Evolutionary conservation across 768 basidiomycete species (phyloP).

Genomic region (Porpolomopsis calyptriformis): DNA sequence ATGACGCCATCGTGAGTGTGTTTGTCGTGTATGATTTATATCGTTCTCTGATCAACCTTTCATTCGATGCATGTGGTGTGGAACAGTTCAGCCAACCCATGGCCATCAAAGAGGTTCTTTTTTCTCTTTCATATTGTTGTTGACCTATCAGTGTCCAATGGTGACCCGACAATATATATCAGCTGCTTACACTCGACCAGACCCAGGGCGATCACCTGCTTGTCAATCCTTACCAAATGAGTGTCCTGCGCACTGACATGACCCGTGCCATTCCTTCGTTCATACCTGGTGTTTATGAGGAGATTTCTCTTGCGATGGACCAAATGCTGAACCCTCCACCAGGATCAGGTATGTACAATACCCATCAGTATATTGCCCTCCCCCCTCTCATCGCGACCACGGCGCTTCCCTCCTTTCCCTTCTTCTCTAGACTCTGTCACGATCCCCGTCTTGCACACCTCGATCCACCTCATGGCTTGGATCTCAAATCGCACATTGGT

Average conservation of each 20-base stretch:
- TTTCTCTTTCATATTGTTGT: no score
- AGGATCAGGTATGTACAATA: conserved; percentile 10
- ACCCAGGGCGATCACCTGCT: conserved; percentile 29
- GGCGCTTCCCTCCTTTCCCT: neutral
- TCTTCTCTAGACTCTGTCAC: conserved; percentile 14
- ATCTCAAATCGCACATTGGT: conserved; percentile 31
- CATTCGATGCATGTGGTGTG: neutral
- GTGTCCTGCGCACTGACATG: conserved; percentile 26
- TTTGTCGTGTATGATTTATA: conserved; percentile 2
- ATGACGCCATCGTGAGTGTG: conserved; percentile 27
- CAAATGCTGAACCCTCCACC: conserved; percentile 17
- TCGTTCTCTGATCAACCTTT: no score
- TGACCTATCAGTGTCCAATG: neutral
- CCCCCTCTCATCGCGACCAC: neutral
- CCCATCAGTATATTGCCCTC: no score
- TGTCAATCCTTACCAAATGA: conserved; percentile 25
- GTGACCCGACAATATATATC: neutral
- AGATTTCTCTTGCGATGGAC: conserved; percentile 22
- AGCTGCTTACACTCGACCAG: conserved; percentile 25
- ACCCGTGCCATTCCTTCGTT: conserved; percentile 25
- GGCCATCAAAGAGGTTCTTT: conserved; percentile 21
- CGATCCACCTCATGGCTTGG: conserved; percentile 28
- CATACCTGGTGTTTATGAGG: conserved; percentile 28
- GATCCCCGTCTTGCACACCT: conserved; percentile 25
- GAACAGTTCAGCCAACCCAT: conserved; percentile 26